Evolutionary conservation across 225 moss, liverwort and hornwort species (phyloP).

Genomic region (Physcomitrium patens): DNA sequence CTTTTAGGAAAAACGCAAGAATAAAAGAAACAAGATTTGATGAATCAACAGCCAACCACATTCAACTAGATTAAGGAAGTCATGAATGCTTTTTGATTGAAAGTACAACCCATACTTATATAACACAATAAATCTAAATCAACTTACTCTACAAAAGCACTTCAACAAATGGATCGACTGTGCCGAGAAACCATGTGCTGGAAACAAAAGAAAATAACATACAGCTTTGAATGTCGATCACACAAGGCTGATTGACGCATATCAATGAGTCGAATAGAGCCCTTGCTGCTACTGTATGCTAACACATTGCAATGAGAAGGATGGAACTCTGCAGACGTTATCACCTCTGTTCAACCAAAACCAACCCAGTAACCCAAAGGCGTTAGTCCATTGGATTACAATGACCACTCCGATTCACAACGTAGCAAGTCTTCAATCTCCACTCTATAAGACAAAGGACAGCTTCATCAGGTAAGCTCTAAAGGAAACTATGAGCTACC

Average conservation of each 20-base stretch:
- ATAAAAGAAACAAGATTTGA: too few relatives aligned
- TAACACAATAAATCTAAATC: background rate
- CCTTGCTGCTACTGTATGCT: constrained; percentile 99
- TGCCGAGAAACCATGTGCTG: background rate
- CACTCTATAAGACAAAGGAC: too few relatives aligned
- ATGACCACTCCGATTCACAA: too few relatives aligned
- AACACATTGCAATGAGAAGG: constrained; percentile 96
- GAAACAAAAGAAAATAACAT: constrained; percentile 33
- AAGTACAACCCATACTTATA: too few relatives aligned
- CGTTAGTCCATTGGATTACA: constrained; percentile 16
- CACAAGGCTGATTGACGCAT: constrained; percentile 99
- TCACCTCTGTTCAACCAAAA: constrained; percentile 75
- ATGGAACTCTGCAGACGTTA: constrained; percentile 98
- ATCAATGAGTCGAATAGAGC: constrained; percentile 98
- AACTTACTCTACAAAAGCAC: background rate
- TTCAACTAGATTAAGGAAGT: too few relatives aligned
- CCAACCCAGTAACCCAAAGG: constrained; percentile 24
- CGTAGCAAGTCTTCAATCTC: too few relatives aligned
- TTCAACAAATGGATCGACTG: background rate
- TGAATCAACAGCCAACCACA: too few relatives aligned
- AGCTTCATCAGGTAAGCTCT: too few relatives aligned
- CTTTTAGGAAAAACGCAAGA: too few relatives aligned
- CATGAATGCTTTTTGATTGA: too few relatives aligned
- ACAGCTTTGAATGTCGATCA: constrained; percentile 98
- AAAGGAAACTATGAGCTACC: too few relatives aligned